A percentile compares a stretch with the other conserved stretches of the same genome.
These are phyloP conservation scores for Xerocomellus chrysenteron DNA, from an alignment of 768 basidiomycete genomes.

Conservation along the genomic window DNA sequence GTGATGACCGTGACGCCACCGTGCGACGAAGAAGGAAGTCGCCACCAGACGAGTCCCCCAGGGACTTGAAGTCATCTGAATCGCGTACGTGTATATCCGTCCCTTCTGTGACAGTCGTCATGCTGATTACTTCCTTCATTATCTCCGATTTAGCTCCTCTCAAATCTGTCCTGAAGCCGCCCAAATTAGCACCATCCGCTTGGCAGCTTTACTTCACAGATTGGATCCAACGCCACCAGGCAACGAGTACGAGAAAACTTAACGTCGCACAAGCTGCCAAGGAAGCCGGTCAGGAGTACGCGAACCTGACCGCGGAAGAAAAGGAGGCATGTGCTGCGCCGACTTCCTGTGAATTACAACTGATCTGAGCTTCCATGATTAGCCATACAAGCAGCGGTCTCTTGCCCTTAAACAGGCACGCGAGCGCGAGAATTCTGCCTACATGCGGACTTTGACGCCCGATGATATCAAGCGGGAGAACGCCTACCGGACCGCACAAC, in stretches of 20 bases:
- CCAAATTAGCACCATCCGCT: constrained; percentile 89
- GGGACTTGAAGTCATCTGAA: constrained; percentile 45
- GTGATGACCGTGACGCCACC: constrained; percentile 72
- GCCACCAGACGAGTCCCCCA: constrained; percentile 30
- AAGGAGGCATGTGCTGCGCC: constrained; percentile 63
- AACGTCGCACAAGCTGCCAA: constrained; percentile 96
- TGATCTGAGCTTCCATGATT: constrained; percentile 23
- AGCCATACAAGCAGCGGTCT: constrained; percentile 87
- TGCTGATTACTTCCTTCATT: constrained; percentile 26
- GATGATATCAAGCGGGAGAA: constrained; percentile 96
- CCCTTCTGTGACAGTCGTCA: constrained; percentile 27
- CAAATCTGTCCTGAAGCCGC: constrained; percentile 81
- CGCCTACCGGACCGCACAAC: constrained; percentile 84
- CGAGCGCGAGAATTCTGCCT: constrained; percentile 77
- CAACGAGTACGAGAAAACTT: constrained; percentile 76
- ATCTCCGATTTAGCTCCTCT: constrained; percentile 50
- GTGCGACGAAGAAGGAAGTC: constrained; percentile 57
- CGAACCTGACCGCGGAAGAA: constrained; percentile 70
- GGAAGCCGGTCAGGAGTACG: constrained; percentile 90
- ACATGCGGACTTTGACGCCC: constrained; percentile 86
- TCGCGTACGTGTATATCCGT: constrained; percentile 44
- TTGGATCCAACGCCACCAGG: constrained; percentile 87
- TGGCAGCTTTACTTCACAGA: constrained; percentile 98
- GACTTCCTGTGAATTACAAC: constrained; percentile 25
- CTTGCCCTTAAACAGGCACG: constrained; percentile 82